Percentiles rank a stretch among this genome's conserved stretches.
phyloP scores from a whole-genome alignment of 2,329 filamentous ascomycete genomes.

The Cucurbitaria berberidis region DNA sequence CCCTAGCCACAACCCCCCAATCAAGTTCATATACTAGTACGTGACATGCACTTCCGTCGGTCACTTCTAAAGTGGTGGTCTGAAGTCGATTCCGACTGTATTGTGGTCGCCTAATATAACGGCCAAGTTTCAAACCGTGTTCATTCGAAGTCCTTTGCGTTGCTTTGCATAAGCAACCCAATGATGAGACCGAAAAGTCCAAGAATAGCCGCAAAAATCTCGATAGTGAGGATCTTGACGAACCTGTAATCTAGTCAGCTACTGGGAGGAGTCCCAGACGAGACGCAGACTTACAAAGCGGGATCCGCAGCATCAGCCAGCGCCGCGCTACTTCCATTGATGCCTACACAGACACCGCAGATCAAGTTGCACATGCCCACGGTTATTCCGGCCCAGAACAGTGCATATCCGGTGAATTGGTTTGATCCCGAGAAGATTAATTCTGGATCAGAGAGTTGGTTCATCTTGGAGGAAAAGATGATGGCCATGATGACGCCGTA shows the following conservation, averaged over 20 bases:
- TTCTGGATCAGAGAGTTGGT: constrained; percentile 68
- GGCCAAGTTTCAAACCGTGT: background rate
- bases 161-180: constrained; percentile 84
- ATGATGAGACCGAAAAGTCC: constrained; percentile 97
- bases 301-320: constrained; percentile 94
- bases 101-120: background rate
- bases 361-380: constrained; percentile 96
- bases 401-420: constrained; percentile 92
- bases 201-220: constrained; percentile 98
- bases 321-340: constrained; percentile 96
- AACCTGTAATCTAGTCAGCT: constrained; percentile 65
- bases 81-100: background rate
- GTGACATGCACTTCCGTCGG: constrained; percentile 10
- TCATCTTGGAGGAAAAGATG: constrained; percentile 91
- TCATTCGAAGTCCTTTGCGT: constrained; percentile 73
- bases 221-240: constrained; percentile 98
- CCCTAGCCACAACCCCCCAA: constrained; percentile 7
- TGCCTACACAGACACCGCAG: constrained; percentile 94
- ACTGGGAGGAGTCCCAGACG: background rate
- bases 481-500: constrained; percentile 99
- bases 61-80: constrained; percentile 1
- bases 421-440: constrained; percentile 75
- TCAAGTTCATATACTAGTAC: constrained; percentile 18
- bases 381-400: constrained; percentile 95
- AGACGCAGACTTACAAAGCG: constrained; percentile 70